Conservation (phyloP, 2,329 filamentous ascomycete genomes). For the Talaromyces funiculosus region DNA sequence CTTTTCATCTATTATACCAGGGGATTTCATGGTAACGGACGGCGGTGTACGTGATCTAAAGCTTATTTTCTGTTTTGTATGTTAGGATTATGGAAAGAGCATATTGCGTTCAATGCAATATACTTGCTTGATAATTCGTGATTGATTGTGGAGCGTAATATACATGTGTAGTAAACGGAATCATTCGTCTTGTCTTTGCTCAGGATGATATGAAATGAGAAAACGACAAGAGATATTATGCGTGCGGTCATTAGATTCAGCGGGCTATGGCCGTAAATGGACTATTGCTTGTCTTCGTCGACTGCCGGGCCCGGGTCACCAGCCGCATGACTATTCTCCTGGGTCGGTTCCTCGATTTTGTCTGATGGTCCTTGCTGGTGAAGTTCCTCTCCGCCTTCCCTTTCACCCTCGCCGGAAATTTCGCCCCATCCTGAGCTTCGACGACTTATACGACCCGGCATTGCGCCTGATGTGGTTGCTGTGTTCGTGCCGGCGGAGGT, state of each 20-base stretch:
- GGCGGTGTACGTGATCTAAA: neutral
- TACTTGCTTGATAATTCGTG: neutral
- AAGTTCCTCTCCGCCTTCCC: conserved; percentile 14
- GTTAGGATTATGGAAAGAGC: neutral
- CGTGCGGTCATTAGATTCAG: neutral
- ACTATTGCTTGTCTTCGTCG: conserved; percentile 2
- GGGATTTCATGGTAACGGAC: conserved; percentile 1
- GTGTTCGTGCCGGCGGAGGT: neutral
- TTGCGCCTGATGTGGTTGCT: conserved; percentile 25
- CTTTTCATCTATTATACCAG: neutral
- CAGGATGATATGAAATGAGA: neutral
- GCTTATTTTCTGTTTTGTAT: neutral
- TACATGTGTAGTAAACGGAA: neutral
- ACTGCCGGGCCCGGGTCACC: neutral
- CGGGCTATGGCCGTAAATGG: no score
- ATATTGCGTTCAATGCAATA: neutral
- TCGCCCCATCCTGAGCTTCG: conserved; percentile 43
- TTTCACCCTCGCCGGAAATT: conserved; percentile 34
- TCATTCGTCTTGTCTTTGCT: neutral
- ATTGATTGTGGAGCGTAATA: neutral
- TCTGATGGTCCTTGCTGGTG: conserved; percentile 9
- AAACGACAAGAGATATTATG: conserved; percentile 1
- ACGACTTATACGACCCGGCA: conserved; percentile 34
- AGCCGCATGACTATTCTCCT: conserved; percentile 8
- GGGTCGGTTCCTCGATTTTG: conserved; percentile 35